Base-by-base conservation (phyloP, 2,329 filamentous ascomycete species). In the Hypoxylon sp. region DNA sequence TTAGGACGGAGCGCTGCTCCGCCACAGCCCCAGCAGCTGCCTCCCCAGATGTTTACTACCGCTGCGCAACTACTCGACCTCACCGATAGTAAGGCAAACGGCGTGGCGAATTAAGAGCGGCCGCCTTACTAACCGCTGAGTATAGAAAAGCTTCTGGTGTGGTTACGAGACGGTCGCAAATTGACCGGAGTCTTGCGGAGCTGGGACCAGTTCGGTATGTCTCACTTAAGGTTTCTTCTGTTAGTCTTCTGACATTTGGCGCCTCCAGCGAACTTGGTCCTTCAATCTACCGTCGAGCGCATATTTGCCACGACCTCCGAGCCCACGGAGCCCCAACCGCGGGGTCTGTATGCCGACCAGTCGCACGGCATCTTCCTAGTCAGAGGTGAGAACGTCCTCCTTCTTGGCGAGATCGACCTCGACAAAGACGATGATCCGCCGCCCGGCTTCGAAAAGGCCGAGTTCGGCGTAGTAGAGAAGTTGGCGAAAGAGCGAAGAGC, bases 1-100 rank as follows among this genome's bases (percentile, higher is more conserved):
- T 67, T 76, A 32, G 76, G 74, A 19, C 68, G 58, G 16, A 69
- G 69, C 32, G 74, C 69, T 60, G 74, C 69, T 67, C 74, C 74
- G 29, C 86, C 88, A 52, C 79, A 82, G 59, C 82, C 83, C 50
- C 80, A 84, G 69, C 91, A 93, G 80, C 83, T 95, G 39, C 92
- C 92, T 12, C 94, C 94, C 64, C 95, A 99, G 83, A 97, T 98
- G 91, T 99, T 99, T 82, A 97, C 96, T 16, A 99, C 96, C 30
- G 96, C 96, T 30, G 94, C 96, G 58, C 96, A 98, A 83, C 84
- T 99, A 63, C 84, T 99, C 63, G 96, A 99, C 78, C 86, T 99
- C 75, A 98, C 96, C 74, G 96, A 99, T 83, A 99, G 95, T 98
- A 88, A 84, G 92, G 75, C 60, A 45, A 61, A 48, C 47, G 57